Evolutionary conservation across 257 asterid species (phyloP).

Genomic region (Przewalskia tangutica): DNA sequence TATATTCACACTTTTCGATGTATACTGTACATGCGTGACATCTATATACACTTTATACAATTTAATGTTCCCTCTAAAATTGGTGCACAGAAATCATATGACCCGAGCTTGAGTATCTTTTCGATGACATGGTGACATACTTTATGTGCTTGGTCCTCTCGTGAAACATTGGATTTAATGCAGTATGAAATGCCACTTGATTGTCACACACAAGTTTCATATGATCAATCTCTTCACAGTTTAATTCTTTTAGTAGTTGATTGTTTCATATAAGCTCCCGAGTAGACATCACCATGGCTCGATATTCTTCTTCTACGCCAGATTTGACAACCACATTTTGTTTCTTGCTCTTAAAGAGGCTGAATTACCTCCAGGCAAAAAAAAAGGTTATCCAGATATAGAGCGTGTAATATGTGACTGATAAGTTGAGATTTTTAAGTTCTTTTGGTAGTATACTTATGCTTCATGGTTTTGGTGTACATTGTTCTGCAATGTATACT

Average conservation of each 20-base stretch:
- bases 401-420: no score
- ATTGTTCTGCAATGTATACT: neutral
- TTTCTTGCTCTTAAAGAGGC: neutral
- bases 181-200: neutral
- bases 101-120: neutral
- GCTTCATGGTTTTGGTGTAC: neutral
- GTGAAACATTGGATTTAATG: neutral
- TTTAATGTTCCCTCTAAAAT: neutral
- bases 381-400: no score
- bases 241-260: neutral
- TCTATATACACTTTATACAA: neutral
- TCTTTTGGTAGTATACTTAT: neutral
- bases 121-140: neutral
- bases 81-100: neutral
- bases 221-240: neutral
- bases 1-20: neutral
- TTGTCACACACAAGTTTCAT: neutral
- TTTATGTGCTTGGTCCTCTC: neutral
- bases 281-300: neutral
- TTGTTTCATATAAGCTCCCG: neutral
- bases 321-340: neutral
- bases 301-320: neutral
- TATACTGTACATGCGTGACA: neutral
- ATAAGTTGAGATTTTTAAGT: neutral
- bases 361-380: neutral